Evolutionary conservation across 129 eudicot genomes (phyloP).

Genomic region (Escallonia rubra): DNA sequence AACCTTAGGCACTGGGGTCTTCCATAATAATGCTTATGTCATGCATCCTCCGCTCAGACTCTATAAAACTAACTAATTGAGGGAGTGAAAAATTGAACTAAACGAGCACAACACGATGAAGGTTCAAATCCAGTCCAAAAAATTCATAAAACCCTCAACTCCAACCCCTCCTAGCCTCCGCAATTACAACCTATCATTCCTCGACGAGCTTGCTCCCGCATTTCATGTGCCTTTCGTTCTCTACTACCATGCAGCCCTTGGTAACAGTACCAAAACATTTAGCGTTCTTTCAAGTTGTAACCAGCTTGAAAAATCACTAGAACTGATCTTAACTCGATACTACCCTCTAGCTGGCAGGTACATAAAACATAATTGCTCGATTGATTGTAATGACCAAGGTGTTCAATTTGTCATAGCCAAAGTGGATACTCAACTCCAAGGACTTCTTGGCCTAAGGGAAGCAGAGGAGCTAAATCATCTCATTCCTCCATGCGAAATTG

Average conservation of each 20-base stretch:
- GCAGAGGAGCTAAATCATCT: background rate
- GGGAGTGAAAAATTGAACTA: too few species aligned
- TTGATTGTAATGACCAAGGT: constrained; percentile 28
- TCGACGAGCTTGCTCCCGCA: constrained; percentile 3
- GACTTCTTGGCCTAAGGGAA: constrained; percentile 6
- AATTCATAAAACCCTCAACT: constrained; percentile 4
- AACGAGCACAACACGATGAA: constrained; percentile 5
- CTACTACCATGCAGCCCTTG: background rate
- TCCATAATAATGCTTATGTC: too few species aligned
- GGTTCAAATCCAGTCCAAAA: constrained; percentile 6
- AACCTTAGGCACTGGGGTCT: too few species aligned
- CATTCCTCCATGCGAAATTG: background rate
- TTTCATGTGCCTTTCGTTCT: constrained; percentile 1
- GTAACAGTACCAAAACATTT: background rate
- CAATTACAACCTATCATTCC: background rate
- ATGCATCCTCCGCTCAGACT: too few species aligned
- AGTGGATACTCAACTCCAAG: constrained; percentile 2
- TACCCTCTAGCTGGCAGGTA: constrained; percentile 28
- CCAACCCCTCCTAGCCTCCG: constrained; percentile 1
- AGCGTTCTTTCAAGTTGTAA: background rate
- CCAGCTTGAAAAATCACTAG: constrained; percentile 9
- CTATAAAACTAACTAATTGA: too few species aligned
- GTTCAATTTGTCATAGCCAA: constrained; percentile 12
- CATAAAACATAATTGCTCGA: background rate
- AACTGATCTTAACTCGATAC: background rate